These are phyloP conservation scores for Fusarium annulatum DNA, from an alignment of 2,329 filamentous ascomycete genomes.

Conservation along the genomic window DNA sequence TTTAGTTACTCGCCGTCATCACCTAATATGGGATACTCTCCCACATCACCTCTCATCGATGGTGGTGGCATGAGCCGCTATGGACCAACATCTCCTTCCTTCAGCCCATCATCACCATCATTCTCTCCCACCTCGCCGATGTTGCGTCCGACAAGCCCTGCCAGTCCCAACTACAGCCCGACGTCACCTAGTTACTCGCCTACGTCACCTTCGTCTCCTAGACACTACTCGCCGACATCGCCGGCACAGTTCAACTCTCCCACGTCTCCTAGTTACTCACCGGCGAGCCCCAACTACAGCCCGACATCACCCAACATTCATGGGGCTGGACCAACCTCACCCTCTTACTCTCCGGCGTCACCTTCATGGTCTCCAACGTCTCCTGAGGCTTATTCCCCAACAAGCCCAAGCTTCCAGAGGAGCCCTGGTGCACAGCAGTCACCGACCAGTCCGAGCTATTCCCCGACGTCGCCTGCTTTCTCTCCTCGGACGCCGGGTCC, in stretches of 20 bases:
- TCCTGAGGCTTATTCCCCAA: conserved; percentile 70
- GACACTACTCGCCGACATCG: conserved; percentile 75
- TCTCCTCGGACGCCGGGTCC: conserved; percentile 60
- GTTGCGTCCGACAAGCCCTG: conserved; percentile 64
- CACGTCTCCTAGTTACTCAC: conserved; percentile 78
- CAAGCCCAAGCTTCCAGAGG: conserved; percentile 69
- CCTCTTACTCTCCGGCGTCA: conserved; percentile 75
- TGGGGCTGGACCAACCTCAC: conserved; percentile 60
- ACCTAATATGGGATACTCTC: conserved; percentile 78
- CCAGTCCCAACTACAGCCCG: conserved; percentile 72
- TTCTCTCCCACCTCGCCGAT: conserved; percentile 72
- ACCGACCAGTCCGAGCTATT: conserved; percentile 78
- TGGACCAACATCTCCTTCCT: conserved; percentile 67
- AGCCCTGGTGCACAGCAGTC: conserved; percentile 66
- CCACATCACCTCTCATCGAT: conserved; percentile 76
- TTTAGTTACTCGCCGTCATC: conserved; percentile 82
- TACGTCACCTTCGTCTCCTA: conserved; percentile 66
- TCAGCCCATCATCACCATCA: conserved; percentile 71
- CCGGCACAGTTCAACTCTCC: conserved; percentile 79
- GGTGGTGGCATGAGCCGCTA: conserved; percentile 61
- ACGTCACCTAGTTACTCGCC: conserved; percentile 74
- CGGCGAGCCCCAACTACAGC: conserved; percentile 77
- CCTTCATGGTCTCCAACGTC: conserved; percentile 85
- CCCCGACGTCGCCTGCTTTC: conserved; percentile 67
- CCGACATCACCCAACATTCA: conserved; percentile 71